Evolutionary conservation across 345 rosid species (phyloP), one percentile per base, ranked within the genome.

Genomic region (Citrus trifoliata): DNA sequence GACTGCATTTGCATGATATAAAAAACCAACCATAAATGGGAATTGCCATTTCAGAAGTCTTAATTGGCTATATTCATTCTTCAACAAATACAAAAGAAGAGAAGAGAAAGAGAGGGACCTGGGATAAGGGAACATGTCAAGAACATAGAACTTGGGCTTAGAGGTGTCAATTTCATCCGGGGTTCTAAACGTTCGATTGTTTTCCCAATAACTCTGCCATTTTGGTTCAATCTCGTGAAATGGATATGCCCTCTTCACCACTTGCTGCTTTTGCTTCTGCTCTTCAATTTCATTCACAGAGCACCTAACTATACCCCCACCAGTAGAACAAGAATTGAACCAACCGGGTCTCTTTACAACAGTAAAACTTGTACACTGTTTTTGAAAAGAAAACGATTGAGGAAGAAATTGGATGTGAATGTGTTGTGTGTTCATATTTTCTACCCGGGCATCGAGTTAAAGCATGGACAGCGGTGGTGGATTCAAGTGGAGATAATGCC

Each of bases 41-140:
- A n/a, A 32, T 32, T 32, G 4, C 28, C n/a, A 51, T 27, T 51
- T 42, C 58, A 13, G n/a, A 42, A 24, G 48, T 5, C 76, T 73
- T 22, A 35, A 24, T 58, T 56, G 9, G 32, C 24, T 16, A 38
- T 4, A 42, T 37, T 7, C 70, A 46, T 16, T 53, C 2, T 53
- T 53, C 58, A 53, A 18, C 22, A 33, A 32, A 66, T 1, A 12
- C 0, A 64, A 3, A 48, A 8, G n/a, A 2, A 61, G 2, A 40
- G 32, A 46, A 19, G 46, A 0, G 22, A 77, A 30, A 40, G 16
- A n/a, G 65, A 71, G 73, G 48, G 0, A 95, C 99, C 99, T 95
- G 88, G 98, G 99, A 87, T 95, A 95, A 64, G 99, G 99, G 88
- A 95, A 95, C 98, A 93, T 93, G 90, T 95, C 99, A 70, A 95